Evolutionary conservation across 2,329 filamentous ascomycete species (phyloP), one percentile per base, ranked within the genome.

Genomic region (Fusarium bactridioides): DNA sequence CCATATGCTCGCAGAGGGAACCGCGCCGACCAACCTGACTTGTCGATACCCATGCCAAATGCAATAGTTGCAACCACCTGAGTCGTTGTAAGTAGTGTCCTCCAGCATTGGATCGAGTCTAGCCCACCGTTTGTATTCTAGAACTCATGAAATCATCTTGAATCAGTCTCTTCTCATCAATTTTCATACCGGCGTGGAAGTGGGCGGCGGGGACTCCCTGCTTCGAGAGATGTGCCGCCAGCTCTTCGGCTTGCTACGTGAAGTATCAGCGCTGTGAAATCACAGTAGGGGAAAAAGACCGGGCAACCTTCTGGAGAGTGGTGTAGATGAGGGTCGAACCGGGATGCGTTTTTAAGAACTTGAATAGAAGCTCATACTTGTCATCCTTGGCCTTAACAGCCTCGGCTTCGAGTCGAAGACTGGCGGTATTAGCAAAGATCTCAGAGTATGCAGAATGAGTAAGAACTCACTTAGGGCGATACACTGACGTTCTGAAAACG

Each of bases 291-390:
- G 6, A 27, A 19, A 4, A 37, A 7, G 31, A 4, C 12, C 10
- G 27, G 35, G 64, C 4, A 59, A 80, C 82, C 70, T 84, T 86
- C 64, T 90, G 89, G 1, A 86, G 76, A 1, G 88, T 90, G 3
- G 90, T 88, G 61, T 91, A 92, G 18, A 92, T 83, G 27, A 91
- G 86, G 1, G 87, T 87, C 5, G 89, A 82, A 0, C 89, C 90
- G 3, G 83, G 80, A 61, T 90, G 82, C 1, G 82, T 70, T 37
- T 79, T 79, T 13, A 91, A 79, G 66, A 90, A 90, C 1, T 78
- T 66, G 38, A 84, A 82, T 16, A 88, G 76, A 47, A 81, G 80
- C 4, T 83, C 80, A 45, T 83, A 83, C 55, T 87, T 86, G 5
- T 86, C 84, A 12, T 83, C 72, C 43, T 84, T 84, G 1, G 73